phyloP scores from a whole-genome alignment of 768 basidiomycete genomes.

The Lactarius akahatsu region DNA sequence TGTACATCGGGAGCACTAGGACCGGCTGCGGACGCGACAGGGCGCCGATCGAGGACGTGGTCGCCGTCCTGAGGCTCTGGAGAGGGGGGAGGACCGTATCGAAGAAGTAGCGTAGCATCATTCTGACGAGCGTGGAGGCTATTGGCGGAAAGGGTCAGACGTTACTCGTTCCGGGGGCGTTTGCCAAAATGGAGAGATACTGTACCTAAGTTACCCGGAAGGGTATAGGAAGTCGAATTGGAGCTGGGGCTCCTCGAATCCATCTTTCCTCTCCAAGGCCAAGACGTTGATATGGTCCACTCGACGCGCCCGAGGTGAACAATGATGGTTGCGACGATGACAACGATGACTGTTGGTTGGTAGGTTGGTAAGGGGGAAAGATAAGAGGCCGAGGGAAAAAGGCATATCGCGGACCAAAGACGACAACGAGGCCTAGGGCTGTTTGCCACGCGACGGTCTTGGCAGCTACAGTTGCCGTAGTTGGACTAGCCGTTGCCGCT shows the following conservation, averaged over 20 bases:
- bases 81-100: constrained; percentile 12
- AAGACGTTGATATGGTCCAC: not conserved
- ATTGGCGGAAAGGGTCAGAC: not conserved
- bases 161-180: too few species aligned
- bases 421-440: constrained; percentile 18
- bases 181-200: too few species aligned
- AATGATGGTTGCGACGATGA: constrained; percentile 7
- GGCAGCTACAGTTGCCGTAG: not conserved
- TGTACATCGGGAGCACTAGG: constrained; percentile 11
- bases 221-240: not conserved
- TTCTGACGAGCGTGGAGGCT: constrained; percentile 14
- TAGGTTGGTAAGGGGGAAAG: not conserved
- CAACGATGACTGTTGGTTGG: constrained; percentile 20
- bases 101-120: constrained; percentile 14
- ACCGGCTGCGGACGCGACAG: not conserved
- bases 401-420: not conserved
- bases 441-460: constrained; percentile 12
- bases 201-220: constrained; percentile 2
- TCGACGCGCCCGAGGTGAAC: constrained; percentile 6
- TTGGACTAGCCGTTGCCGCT: not conserved
- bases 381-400: constrained; percentile 1
- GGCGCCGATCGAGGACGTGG: not conserved
- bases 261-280: not conserved
- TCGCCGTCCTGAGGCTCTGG: constrained; percentile 10
- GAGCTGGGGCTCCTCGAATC: not conserved